Evolutionary conservation across 768 basidiomycete genomes (phyloP).

Genomic region (Rhizopogon vesiculosus): DNA sequence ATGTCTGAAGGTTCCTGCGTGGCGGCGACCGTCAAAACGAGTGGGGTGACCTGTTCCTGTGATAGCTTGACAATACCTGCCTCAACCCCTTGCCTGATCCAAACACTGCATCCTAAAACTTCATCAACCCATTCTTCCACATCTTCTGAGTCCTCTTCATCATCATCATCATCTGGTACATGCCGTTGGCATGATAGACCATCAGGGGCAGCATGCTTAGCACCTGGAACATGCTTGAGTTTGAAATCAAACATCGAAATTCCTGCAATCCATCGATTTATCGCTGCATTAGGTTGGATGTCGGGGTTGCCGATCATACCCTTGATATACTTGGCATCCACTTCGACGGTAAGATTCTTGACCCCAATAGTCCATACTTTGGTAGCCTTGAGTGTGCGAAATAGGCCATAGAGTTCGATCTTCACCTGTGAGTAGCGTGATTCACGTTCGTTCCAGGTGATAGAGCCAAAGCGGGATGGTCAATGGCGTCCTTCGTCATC

Average conservation of each 20-base stretch:
- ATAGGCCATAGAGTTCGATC: slow-evolving; percentile 35
- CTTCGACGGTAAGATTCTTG: slow-evolving; percentile 30
- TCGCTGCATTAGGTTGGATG: slow-evolving; percentile 25
- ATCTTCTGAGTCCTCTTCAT: too few species aligned
- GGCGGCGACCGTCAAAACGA: too few species aligned
- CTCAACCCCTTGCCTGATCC: neutral
- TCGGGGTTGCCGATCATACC: slow-evolving; percentile 34
- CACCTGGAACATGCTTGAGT: slow-evolving; percentile 24
- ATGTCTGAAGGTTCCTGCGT: too few species aligned
- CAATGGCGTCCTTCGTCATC: slow-evolving; percentile 10
- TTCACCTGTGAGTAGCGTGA: slow-evolving; percentile 34
- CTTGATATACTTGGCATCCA: slow-evolving; percentile 35
- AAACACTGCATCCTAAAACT: neutral
- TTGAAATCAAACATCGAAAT: slow-evolving; percentile 28
- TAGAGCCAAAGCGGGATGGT: slow-evolving; percentile 29
- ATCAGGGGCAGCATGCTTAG: slow-evolving; percentile 21
- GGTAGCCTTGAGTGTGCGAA: slow-evolving; percentile 16
- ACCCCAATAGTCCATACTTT: slow-evolving; percentile 23
- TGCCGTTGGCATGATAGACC: slow-evolving; percentile 20
- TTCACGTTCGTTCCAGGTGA: slow-evolving; percentile 27
- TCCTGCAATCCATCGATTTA: slow-evolving; percentile 23
- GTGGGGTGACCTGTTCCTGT: too few species aligned
- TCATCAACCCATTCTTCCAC: neutral
- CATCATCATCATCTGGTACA: slow-evolving; percentile 8
- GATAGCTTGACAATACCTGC: too few species aligned